Evolutionary conservation across 176 grass and related monocot species (phyloP).

Genomic region (Thalia dealbata): DNA sequence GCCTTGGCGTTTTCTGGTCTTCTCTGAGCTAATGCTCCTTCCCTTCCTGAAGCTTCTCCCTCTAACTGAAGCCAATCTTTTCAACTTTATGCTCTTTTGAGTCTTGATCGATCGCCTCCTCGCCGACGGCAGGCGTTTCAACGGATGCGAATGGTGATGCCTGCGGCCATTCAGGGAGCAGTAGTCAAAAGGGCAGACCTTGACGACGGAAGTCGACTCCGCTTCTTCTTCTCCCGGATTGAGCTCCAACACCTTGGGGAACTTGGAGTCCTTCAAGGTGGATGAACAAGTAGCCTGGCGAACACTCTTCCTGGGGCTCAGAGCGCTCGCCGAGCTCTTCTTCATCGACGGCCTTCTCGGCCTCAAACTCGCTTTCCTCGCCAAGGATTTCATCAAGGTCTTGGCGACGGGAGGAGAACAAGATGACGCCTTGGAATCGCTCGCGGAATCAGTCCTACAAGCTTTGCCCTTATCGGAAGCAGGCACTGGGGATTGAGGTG

Average conservation of each 20-base stretch:
- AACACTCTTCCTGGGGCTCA: conserved; percentile 39
- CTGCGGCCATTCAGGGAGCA: conserved; percentile 70
- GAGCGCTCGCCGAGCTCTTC: conserved; percentile 30
- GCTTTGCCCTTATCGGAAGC: conserved; percentile 1
- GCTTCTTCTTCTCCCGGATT: conserved; percentile 36
- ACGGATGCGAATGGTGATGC: conserved; percentile 27
- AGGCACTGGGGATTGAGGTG: neutral
- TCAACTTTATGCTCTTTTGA: conserved; percentile 69
- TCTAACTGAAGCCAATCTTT: conserved; percentile 54
- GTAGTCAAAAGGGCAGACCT: conserved; percentile 64
- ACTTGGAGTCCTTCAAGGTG: conserved; percentile 51
- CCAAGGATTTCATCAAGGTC: conserved; percentile 3
- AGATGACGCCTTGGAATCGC: conserved; percentile 8
- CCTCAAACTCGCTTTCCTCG: conserved; percentile 23
- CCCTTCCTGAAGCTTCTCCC: conserved; percentile 3
- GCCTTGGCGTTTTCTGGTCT: neutral
- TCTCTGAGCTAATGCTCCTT: conserved; percentile 8
- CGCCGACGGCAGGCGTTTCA: conserved; percentile 45
- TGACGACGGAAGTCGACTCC: conserved; percentile 40
- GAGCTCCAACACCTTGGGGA: conserved; percentile 49
- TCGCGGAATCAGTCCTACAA: conserved; percentile 5
- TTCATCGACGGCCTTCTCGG: conserved; percentile 28
- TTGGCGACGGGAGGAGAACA: conserved; percentile 3
- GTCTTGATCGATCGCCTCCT: conserved; percentile 63
- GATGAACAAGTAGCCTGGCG: conserved; percentile 62